Percentiles rank a stretch among this genome's conserved stretches.
Evolutionary conservation across 495 filamentous ascomycete genomes (phyloP).

Genomic region (Glarea lozoyensis): DNA sequence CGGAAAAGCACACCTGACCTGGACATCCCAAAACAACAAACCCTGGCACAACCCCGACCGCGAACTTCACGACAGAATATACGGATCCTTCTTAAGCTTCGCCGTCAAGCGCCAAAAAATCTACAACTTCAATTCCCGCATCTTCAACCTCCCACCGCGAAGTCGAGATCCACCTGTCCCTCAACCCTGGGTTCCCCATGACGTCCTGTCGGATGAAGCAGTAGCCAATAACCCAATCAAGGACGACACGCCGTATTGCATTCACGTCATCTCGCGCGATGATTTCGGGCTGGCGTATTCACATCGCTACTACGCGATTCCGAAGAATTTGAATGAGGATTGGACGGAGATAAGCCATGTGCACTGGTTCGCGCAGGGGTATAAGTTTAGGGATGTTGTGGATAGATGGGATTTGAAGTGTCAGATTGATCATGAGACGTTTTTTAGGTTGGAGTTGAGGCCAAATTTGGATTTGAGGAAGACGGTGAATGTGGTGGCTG

Average conservation of each 20-base stretch:
- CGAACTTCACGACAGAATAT: slow-evolving; percentile 14
- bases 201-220: slow-evolving; percentile 6
- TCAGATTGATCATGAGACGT: slow-evolving; percentile 6
- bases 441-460: slow-evolving; percentile 16
- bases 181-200: neutral
- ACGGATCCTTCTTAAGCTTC: slow-evolving; percentile 12
- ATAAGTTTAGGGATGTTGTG: slow-evolving; percentile 12
- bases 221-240: slow-evolving; percentile 15
- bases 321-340: slow-evolving; percentile 8
- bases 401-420: slow-evolving; percentile 21
- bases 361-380: slow-evolving; percentile 16
- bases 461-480: slow-evolving; percentile 17
- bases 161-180: neutral
- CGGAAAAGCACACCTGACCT: neutral
- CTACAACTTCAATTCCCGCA: neutral
- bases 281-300: slow-evolving; percentile 18
- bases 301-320: slow-evolving; percentile 18
- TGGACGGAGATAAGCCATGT: slow-evolving; percentile 14
- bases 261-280: slow-evolving; percentile 13
- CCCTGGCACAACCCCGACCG: slow-evolving; percentile 16
- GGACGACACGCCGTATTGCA: slow-evolving; percentile 7
- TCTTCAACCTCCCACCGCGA: neutral
- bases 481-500: too few species aligned
- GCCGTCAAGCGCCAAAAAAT: slow-evolving; percentile 2
- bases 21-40: neutral